Base-by-base conservation (phyloP, 169 alveolate genomes). In the Ichthyophthirius multifiliis region DNA sequence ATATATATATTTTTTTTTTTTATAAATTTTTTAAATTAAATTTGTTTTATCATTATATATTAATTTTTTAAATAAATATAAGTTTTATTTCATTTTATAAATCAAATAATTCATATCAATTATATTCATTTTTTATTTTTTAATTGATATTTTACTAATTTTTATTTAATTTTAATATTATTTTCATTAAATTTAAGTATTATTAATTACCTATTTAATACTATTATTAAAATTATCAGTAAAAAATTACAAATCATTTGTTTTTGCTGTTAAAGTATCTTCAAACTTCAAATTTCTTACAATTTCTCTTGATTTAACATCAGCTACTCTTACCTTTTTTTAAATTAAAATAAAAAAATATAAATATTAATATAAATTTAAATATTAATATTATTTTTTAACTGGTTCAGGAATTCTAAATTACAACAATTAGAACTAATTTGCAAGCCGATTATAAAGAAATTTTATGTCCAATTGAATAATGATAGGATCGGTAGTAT, bases 391-490 rank as follows among this genome's bases (percentile, higher is more conserved):
- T 81, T 13, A n/a, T n/a, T n/a, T n/a, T n/a, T n/a, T n/a, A n/a
- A 91, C 89, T 31, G 97, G 97, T 74, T 92, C 95, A 31, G 96
- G 96, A 62, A 94, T 89, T 74, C 95, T 85, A 75, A 46, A 88
- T 55, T 5, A 31, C 88, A 76, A 78, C 94, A 85, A 15, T 74
- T 34, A 31, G 86, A 80, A n/a, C 90, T 94, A 94, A 76, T 55
- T 84, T 80, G 1, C 90, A 16, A 20, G 94, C 87, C 43, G 94
- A 89, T 27, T 89, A 82, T 18, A 88, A 64, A 5, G 86, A 62
- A 31, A 92, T 77, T 76, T 82, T 83, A 84, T 94, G 96, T 4
- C 97, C 97, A 6, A 82, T 67, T 32, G 92, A 84, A 94, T 76
- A 43, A 92, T 89, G 43, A 94, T 85, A 7, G 97, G 95, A 74